Percentiles rank a stretch among this genome's conserved stretches.
phyloP scores from a whole-genome alignment of 208 protist species.

The Spongospora subterranea region DNA sequence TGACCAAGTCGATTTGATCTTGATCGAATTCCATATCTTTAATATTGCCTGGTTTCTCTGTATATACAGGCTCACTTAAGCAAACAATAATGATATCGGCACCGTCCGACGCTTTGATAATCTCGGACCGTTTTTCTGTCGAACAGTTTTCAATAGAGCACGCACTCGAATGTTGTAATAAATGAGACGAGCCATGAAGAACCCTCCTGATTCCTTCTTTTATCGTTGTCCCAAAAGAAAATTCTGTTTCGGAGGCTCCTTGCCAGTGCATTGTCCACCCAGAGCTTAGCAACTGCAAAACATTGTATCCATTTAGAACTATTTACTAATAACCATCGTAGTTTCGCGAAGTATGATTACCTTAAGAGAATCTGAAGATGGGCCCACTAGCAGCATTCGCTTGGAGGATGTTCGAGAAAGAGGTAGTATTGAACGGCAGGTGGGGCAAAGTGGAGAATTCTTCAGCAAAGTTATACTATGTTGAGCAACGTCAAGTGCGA shows the following conservation, averaged over 20 bases:
- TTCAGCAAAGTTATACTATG: constrained; percentile 65
- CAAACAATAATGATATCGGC: constrained; percentile 63
- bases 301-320: background rate
- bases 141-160: constrained; percentile 41
- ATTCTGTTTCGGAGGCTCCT: constrained; percentile 58
- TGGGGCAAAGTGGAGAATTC: constrained; percentile 31
- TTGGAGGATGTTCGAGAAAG: background rate
- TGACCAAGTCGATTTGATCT: constrained; percentile 38
- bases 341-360: background rate
- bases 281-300: background rate
- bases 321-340: too few species aligned
- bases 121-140: background rate
- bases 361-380: background rate
- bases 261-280: constrained; percentile 71
- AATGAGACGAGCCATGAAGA: background rate
- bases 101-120: background rate
- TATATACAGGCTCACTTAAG: constrained; percentile 64
- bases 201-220: background rate
- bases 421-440: background rate
- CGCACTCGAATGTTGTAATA: constrained; percentile 20
- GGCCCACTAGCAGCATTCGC: background rate
- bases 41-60: constrained; percentile 66
- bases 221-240: constrained; percentile 62
- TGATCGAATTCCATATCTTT: constrained; percentile 46
- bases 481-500: constrained; percentile 62